These are phyloP conservation scores for Flaveria ramosissima DNA, from an alignment of 129 eudicot genomes.

Conservation along the genomic window DNA sequence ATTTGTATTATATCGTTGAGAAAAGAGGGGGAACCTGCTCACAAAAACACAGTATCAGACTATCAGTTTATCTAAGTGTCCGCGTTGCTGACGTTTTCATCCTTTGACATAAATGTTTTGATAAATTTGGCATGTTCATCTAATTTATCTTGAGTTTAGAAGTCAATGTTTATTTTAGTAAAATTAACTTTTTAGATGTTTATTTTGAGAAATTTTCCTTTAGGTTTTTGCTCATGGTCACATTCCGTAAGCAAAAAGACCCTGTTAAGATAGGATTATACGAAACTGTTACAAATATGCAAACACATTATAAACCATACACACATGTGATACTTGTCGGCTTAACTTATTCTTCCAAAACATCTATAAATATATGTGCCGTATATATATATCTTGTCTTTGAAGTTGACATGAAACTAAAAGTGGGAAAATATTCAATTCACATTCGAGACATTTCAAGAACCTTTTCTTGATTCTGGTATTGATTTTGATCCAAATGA, in stretches of 20 bases:
- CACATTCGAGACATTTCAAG: slow-evolving; percentile 45
- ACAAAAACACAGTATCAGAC: no score
- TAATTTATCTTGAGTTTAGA: no score
- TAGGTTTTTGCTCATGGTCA: background rate
- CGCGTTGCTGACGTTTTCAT: no score
- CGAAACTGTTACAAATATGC: background rate
- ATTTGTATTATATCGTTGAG: no score
- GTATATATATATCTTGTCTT: background rate
- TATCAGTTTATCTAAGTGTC: no score
- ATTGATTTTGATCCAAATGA: slow-evolving; percentile 28
- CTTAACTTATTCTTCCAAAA: background rate
- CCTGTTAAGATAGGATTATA: background rate
- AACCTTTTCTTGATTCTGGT: slow-evolving; percentile 30
- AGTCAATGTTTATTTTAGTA: no score
- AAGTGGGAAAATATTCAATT: slow-evolving; percentile 1
- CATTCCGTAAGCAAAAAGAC: no score
- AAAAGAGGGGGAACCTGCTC: no score
- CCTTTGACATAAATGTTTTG: no score
- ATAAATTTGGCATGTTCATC: no score
- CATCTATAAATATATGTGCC: background rate
- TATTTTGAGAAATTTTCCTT: no score
- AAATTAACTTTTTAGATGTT: no score
- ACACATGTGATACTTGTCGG: background rate
- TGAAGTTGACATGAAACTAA: background rate
- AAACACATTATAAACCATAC: background rate